These are phyloP conservation scores for Miscanthus lutarioriparius DNA, from an alignment of 176 grass and related monocot species.

Conservation along the genomic window DNA sequence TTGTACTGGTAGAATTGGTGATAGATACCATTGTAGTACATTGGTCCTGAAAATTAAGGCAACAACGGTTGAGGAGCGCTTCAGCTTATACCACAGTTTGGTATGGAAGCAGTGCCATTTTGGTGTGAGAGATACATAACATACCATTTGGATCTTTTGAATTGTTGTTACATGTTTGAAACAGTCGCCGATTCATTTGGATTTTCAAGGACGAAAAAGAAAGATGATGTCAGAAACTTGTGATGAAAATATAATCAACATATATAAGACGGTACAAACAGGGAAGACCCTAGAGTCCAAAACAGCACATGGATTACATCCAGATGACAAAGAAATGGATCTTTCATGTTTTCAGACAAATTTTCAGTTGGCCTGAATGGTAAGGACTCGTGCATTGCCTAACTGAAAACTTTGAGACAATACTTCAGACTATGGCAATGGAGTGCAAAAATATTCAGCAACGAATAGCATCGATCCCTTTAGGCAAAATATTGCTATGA, in stretches of 20 bases:
- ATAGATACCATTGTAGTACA: slow-evolving; percentile 94
- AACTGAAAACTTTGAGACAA: background rate
- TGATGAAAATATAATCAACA: background rate
- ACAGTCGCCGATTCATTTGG: background rate
- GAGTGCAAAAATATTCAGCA: background rate
- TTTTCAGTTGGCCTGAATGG: background rate
- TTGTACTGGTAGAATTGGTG: slow-evolving; percentile 98
- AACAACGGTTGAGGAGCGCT: background rate
- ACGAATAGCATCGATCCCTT: background rate
- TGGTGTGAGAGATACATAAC: slow-evolving; percentile 2
- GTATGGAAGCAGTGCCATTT: background rate
- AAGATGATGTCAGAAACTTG: slow-evolving; percentile 21
- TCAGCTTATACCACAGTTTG: background rate
- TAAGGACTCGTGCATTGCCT: background rate
- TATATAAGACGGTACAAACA: background rate
- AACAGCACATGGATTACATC: background rate
- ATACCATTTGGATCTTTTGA: slow-evolving; percentile 92
- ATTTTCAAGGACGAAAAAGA: slow-evolving; percentile 13
- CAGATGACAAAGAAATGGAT: background rate
- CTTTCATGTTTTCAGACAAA: background rate
- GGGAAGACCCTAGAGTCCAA: background rate
- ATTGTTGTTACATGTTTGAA: background rate
- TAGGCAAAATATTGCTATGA: background rate
- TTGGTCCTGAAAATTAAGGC: slow-evolving; percentile 59
- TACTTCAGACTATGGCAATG: background rate